phyloP scores from a whole-genome alignment of 2,329 filamentous ascomycete genomes.

The Calonectria pteridis region DNA sequence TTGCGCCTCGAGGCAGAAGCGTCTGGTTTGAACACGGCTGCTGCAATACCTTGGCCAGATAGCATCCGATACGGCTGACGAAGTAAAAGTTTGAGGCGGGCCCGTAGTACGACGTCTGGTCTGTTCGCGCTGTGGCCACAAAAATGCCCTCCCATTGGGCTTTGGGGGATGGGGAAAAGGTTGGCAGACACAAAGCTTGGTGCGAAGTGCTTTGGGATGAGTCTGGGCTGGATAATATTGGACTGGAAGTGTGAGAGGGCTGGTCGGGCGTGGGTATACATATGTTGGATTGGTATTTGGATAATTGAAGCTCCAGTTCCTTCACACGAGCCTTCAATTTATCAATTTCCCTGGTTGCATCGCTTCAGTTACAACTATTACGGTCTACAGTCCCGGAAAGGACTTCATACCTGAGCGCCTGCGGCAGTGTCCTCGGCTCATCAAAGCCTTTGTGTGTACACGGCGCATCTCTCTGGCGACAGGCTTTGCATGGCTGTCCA shows the following conservation, averaged over 20 bases:
- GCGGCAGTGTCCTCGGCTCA: constrained; percentile 45
- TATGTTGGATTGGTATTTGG: constrained; percentile 3
- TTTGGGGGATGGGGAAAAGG: constrained; percentile 3
- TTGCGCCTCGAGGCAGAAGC: constrained; percentile 31
- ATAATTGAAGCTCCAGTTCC: constrained; percentile 47
- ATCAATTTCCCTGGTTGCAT: constrained; percentile 48
- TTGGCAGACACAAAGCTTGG: neutral
- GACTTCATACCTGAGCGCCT: constrained; percentile 30
- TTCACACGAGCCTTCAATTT: constrained; percentile 47
- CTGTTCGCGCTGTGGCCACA: constrained; percentile 50
- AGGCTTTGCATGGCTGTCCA: constrained; percentile 52
- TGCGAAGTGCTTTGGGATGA: constrained; percentile 1
- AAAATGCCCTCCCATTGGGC: constrained; percentile 50
- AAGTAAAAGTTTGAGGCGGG: constrained; percentile 60
- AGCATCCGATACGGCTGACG: constrained; percentile 55
- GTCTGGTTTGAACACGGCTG: constrained; percentile 36
- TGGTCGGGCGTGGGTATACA: constrained; percentile 23
- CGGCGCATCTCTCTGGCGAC: constrained; percentile 44
- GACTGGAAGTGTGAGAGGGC: constrained; percentile 5
- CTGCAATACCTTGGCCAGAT: constrained; percentile 49
- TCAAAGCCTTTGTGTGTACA: constrained; percentile 49
- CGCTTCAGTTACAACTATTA: neutral
- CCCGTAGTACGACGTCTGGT: constrained; percentile 57
- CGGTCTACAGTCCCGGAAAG: too few species aligned
- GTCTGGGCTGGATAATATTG: constrained; percentile 13